A percentile compares a stretch with the other conserved stretches of the same genome.
These are phyloP conservation scores for Wallemia hederae DNA, from an alignment of 1,284 basidiomycete genomes.

Conservation along the genomic window DNA sequence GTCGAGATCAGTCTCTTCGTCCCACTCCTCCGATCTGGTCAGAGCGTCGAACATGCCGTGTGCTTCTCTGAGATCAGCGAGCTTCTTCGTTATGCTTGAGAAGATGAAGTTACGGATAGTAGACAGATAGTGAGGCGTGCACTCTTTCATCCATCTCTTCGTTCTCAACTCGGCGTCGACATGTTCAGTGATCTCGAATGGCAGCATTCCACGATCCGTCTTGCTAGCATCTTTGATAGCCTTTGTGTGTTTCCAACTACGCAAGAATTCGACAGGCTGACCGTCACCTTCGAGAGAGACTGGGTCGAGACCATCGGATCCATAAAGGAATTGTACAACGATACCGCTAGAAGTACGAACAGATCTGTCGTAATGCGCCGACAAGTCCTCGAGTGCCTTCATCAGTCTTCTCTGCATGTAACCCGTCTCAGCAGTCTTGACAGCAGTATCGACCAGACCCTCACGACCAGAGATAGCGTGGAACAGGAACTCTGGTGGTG, in stretches of 20 bases:
- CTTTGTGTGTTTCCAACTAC: constrained; percentile 56
- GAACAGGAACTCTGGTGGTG: constrained; percentile 89
- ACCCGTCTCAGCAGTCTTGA: constrained; percentile 97
- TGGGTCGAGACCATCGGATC: constrained; percentile 90
- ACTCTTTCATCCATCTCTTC: constrained; percentile 33
- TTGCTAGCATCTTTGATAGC: constrained; percentile 26
- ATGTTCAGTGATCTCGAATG: constrained; percentile 58
- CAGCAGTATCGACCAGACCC: constrained; percentile 93
- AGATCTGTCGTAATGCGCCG: constrained; percentile 88
- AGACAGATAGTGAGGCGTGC: constrained; percentile 44
- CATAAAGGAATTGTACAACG: constrained; percentile 93
- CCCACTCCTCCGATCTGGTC: constrained; percentile 44
- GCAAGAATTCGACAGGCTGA: constrained; percentile 61
- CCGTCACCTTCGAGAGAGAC: constrained; percentile 84
- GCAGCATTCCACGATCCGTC: constrained; percentile 35
- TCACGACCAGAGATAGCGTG: constrained; percentile 97
- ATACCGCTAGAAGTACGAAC: constrained; percentile 85
- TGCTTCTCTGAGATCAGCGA: constrained; percentile 37
- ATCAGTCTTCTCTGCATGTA: constrained; percentile 98
- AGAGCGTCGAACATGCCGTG: constrained; percentile 65
- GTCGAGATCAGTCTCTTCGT: constrained; percentile 42
- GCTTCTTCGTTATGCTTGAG: constrained; percentile 33
- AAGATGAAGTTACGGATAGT: constrained; percentile 46
- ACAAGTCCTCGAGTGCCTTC: constrained; percentile 95
- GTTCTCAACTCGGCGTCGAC: constrained; percentile 33